Evolutionary conservation across 345 rosid species (phyloP).

Genomic region (Lagerstroemia speciosa): DNA sequence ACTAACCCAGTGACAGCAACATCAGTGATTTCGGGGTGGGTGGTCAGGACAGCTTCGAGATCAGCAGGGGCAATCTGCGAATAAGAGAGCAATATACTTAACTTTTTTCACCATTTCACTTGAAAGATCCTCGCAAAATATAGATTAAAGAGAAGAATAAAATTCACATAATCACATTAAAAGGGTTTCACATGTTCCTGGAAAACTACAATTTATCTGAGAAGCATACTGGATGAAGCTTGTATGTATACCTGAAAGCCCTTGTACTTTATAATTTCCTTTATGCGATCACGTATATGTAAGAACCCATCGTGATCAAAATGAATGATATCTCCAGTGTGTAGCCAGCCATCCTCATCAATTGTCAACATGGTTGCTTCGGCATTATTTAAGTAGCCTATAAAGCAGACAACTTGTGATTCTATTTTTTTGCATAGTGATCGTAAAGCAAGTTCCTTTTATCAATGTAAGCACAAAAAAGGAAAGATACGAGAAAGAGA

Average conservation of each 20-base stretch:
- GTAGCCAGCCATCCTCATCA: conserved; percentile 71
- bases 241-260: conserved; percentile 62
- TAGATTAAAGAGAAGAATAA: background rate
- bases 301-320: conserved; percentile 72
- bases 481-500: background rate
- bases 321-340: conserved; percentile 75
- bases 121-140: background rate
- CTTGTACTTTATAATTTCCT: conserved; percentile 80
- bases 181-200: background rate
- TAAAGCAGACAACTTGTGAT: background rate
- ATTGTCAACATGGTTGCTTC: conserved; percentile 49
- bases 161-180: background rate
- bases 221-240: background rate
- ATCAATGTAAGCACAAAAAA: background rate
- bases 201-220: background rate
- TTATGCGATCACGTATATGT: conserved; percentile 54
- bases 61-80: conserved; percentile 86
- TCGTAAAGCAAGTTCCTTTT: background rate
- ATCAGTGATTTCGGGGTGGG: conserved; percentile 67
- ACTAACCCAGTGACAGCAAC: conserved; percentile 71
- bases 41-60: conserved; percentile 58
- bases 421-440: background rate
- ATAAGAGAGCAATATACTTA: background rate
- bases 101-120: background rate
- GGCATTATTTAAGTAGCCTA: conserved; percentile 61